Conservation (phyloP, 805 yeast species). For the Hanseniaspora singularis region DNA sequence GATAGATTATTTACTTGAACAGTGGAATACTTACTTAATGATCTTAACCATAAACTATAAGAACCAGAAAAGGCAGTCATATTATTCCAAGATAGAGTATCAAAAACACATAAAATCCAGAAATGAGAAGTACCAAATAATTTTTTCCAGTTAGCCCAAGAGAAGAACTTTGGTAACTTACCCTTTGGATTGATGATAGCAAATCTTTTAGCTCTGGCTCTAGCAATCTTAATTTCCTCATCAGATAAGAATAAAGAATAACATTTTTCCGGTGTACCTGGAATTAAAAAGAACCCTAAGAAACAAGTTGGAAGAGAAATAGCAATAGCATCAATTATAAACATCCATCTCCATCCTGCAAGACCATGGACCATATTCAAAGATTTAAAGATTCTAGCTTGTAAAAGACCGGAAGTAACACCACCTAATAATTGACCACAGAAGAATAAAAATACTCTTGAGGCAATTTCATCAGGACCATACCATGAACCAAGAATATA, state of each 20-base stretch:
- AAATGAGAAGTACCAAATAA: constrained; percentile 44
- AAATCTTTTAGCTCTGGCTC: constrained; percentile 32
- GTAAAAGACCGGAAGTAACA: constrained; percentile 45
- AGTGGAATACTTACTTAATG: constrained; percentile 34
- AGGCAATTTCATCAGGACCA: constrained; percentile 43
- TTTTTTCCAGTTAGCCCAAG: constrained; percentile 40
- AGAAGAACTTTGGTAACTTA: constrained; percentile 27
- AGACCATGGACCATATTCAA: constrained; percentile 37
- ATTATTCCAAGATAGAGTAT: constrained; percentile 52
- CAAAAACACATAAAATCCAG: constrained; percentile 43
- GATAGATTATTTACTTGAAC: constrained; percentile 40
- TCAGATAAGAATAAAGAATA: constrained; percentile 45
- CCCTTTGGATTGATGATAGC: constrained; percentile 26
- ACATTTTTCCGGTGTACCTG: constrained; percentile 51
- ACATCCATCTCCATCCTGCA: constrained; percentile 59
- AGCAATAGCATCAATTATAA: constrained; percentile 48
- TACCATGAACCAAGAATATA: constrained; percentile 52
- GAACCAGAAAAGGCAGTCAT: constrained; percentile 47
- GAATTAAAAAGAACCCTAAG: constrained; percentile 37
- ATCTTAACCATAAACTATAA: constrained; percentile 50
- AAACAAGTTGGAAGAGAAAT: constrained; percentile 39
- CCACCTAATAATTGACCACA: constrained; percentile 41
- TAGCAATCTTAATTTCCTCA: constrained; percentile 46
- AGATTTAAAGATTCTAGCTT: constrained; percentile 32
- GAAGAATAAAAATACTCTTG: constrained; percentile 53